phyloP scores from a whole-genome alignment of 768 basidiomycete genomes.

The Ramaria sp. region DNA sequence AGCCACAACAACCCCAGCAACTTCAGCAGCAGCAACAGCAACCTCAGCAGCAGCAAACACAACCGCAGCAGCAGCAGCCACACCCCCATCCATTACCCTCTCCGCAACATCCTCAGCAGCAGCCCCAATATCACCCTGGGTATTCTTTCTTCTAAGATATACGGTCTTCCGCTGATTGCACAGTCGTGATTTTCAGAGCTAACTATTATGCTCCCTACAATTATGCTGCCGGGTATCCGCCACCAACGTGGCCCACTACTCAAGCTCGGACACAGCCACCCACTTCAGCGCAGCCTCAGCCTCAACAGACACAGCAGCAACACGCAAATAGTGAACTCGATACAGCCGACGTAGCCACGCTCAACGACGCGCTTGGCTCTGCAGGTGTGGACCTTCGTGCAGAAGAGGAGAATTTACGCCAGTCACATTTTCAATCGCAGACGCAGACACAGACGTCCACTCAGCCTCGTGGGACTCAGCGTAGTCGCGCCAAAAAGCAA shows the following conservation, averaged over 20 bases:
- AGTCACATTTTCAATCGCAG: conserved; percentile 49
- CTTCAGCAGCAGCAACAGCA: conserved; percentile 11
- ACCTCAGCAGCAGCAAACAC: conserved; percentile 4
- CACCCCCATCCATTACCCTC: conserved; percentile 4
- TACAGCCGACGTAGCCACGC: conserved; percentile 60
- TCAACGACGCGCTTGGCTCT: conserved; percentile 79
- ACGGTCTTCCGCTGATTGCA: background rate
- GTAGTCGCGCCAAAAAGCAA: conserved; percentile 26
- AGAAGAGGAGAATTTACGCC: conserved; percentile 74
- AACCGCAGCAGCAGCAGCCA: background rate
- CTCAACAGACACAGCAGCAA: background rate
- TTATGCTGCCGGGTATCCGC: conserved; percentile 15
- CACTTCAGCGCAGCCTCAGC: background rate
- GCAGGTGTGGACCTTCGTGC: conserved; percentile 84
- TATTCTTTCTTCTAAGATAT: background rate
- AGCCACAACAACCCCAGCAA: conserved; percentile 20
- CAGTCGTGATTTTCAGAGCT: conserved; percentile 7
- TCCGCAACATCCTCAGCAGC: conserved; percentile 10
- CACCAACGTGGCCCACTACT: background rate
- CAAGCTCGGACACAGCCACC: conserved; percentile 1
- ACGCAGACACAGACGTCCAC: conserved; percentile 19
- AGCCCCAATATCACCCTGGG: conserved; percentile 10
- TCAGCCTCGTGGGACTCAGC: background rate
- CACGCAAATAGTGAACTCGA: conserved; percentile 27
- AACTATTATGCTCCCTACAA: conserved; percentile 20